A percentile compares a stretch with the other conserved stretches of the same genome.
Conservation (phyloP, 2,329 filamentous ascomycete genomes). For the Penicillium hordei region DNA sequence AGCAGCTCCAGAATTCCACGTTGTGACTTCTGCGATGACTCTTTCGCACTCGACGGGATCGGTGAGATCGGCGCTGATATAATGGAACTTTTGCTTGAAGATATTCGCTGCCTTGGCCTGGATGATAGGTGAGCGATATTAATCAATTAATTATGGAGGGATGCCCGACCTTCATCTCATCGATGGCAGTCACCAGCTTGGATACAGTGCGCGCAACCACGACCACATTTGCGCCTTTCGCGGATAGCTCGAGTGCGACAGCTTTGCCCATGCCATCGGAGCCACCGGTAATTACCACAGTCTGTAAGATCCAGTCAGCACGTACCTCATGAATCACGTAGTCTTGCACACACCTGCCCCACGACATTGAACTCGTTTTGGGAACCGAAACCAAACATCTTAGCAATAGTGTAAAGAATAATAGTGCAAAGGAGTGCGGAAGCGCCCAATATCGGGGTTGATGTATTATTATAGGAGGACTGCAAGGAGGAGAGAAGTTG, state of each 20-base stretch:
- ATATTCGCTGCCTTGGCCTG: conserved; percentile 66
- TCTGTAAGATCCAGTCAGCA: conserved; percentile 54
- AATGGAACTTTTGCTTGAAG: conserved; percentile 72
- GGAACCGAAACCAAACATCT: conserved; percentile 41
- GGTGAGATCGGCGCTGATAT: conserved; percentile 80
- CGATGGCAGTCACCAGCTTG: conserved; percentile 71
- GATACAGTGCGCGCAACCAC: conserved; percentile 75
- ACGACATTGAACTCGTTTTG: conserved; percentile 78
- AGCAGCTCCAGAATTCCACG: conserved; percentile 71
- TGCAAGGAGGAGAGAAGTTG: conserved; percentile 18
- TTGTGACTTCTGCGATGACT: conserved; percentile 68
- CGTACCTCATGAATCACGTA: neutral
- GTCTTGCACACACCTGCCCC: conserved; percentile 65
- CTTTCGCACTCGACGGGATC: conserved; percentile 66
- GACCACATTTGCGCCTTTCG: conserved; percentile 82
- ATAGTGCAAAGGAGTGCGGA: conserved; percentile 35
- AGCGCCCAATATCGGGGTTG: conserved; percentile 29
- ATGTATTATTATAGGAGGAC: conserved; percentile 24
- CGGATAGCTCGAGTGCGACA: conserved; percentile 70
- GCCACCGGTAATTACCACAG: conserved; percentile 82
- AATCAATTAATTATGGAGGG: neutral
- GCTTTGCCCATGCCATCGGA: conserved; percentile 89
- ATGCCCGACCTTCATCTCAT: conserved; percentile 59
- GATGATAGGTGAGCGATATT: conserved; percentile 20
- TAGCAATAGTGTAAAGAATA: conserved; percentile 36